Conservation (phyloP, 257 asterid genomes). For the Mitragyna speciosa region DNA sequence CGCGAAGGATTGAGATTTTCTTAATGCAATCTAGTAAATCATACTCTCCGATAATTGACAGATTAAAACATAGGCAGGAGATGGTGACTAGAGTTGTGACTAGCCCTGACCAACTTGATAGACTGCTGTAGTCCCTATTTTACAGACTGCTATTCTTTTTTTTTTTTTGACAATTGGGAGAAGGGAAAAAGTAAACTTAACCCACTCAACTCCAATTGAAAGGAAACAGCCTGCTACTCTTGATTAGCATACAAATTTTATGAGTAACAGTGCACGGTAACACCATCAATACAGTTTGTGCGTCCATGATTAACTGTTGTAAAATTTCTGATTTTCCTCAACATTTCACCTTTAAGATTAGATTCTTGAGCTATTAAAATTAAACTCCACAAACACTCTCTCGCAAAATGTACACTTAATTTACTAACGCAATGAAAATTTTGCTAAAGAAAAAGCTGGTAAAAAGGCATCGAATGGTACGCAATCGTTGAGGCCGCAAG, state of each 20-base stretch:
- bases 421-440: not conserved
- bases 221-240: too few species aligned
- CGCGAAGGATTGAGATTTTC: conserved; percentile 1
- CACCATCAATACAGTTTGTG: not conserved
- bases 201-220: too few species aligned
- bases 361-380: not conserved
- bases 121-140: not conserved
- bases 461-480: too few species aligned
- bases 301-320: not conserved
- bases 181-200: too few species aligned
- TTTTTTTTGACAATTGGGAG: too few species aligned
- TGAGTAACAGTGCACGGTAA: conserved; percentile 6
- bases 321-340: not conserved
- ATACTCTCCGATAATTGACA: not conserved
- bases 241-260: not conserved
- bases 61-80: not conserved
- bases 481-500: too few species aligned
- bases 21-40: not conserved
- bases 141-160: not conserved
- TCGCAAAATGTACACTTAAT: not conserved
- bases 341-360: not conserved
- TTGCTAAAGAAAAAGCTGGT: not conserved
- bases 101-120: not conserved
- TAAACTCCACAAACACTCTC: not conserved
- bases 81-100: conserved; percentile 8